phyloP scores from a whole-genome alignment of 129 eudicot species.

The Artemisia tridentata region DNA sequence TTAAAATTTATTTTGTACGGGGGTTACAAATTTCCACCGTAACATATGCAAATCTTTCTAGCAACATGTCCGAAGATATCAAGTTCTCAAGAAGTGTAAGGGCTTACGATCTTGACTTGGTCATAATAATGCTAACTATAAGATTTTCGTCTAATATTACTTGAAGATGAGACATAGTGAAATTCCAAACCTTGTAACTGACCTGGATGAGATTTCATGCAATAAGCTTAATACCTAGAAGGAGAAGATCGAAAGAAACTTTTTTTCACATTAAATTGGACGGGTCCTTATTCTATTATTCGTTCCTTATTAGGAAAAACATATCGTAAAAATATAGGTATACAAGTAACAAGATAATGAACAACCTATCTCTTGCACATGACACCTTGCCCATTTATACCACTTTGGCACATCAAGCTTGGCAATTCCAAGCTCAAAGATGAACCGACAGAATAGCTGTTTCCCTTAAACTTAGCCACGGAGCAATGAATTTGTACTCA shows the following conservation, averaged over 20 bases:
- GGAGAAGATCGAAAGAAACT: not conserved
- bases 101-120: too few species aligned
- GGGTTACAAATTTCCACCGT: too few species aligned
- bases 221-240: not conserved
- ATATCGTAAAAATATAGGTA: not conserved
- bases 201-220: not conserved
- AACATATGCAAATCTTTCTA: too few species aligned
- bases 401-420: slow-evolving; percentile 55
- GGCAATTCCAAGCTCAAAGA: slow-evolving; percentile 39
- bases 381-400: slow-evolving; percentile 56
- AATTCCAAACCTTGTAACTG: too few species aligned
- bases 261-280: slow-evolving; percentile 9
- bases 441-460: slow-evolving; percentile 4
- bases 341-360: slow-evolving; percentile 6
- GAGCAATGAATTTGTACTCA: slow-evolving; percentile 46
- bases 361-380: slow-evolving; percentile 64
- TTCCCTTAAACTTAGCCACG: slow-evolving; percentile 40
- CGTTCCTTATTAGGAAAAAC: not conserved
- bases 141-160: too few species aligned
- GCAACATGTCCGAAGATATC: too few species aligned
- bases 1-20: too few species aligned
- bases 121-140: too few species aligned
- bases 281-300: slow-evolving; percentile 6
- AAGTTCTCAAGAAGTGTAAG: too few species aligned
- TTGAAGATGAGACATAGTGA: too few species aligned